phyloP scores from a whole-genome alignment of 495 filamentous ascomycete genomes.

The Barbatosphaeria neglecta region DNA sequence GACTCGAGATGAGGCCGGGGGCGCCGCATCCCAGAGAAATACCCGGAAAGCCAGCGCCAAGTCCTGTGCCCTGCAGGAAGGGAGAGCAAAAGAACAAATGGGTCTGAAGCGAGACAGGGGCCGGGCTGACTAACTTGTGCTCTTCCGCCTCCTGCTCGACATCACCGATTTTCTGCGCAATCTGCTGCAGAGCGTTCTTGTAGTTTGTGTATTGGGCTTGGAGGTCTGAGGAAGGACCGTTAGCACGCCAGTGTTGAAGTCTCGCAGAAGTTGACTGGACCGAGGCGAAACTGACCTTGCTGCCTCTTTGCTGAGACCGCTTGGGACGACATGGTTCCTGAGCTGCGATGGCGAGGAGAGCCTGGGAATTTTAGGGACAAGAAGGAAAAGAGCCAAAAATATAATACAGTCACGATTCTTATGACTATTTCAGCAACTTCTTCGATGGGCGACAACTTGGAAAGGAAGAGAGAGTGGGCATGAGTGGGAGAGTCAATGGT shows the following conservation, averaged over 20 bases:
- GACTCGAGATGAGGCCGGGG: slow-evolving; percentile 2
- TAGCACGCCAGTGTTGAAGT: slow-evolving; percentile 9
- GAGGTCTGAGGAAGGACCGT: slow-evolving; percentile 53
- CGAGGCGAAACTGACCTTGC: slow-evolving; percentile 53
- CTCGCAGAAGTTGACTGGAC: neutral
- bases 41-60: neutral
- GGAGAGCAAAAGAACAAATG: slow-evolving; percentile 4
- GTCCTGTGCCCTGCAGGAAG: too few relatives aligned
- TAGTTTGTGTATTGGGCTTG: slow-evolving; percentile 89
- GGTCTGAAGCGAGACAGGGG: neutral
- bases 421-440: too few relatives aligned
- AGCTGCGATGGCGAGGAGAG: neutral
- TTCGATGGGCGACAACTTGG: too few relatives aligned
- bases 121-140: slow-evolving; percentile 64
- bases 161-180: slow-evolving; percentile 93
- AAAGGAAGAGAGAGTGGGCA: too few relatives aligned
- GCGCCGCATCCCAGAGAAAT: neutral
- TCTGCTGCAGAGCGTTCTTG: slow-evolving; percentile 87
- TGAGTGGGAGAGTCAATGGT: too few relatives aligned
- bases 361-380: neutral
- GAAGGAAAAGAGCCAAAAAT: neutral
- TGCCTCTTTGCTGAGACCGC: slow-evolving; percentile 52
- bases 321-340: slow-evolving; percentile 28
- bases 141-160: slow-evolving; percentile 95
- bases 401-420: neutral